Evolutionary conservation across 305 asterid species (phyloP).

Genomic region (Fraxinus sp.): DNA sequence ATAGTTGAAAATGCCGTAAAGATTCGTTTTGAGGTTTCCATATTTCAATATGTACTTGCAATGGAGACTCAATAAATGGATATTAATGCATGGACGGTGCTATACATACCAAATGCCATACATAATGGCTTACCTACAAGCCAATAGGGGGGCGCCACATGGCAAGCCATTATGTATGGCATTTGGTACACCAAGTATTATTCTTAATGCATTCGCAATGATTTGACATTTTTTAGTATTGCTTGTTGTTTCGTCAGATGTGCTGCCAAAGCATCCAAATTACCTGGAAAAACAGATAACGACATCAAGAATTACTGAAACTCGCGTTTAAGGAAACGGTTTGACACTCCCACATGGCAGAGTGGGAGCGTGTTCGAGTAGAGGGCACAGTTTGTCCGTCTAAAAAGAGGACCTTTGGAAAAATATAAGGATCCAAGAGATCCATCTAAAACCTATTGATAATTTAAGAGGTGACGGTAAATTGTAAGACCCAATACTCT

Average conservation of each 20-base stretch:
- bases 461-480: no score
- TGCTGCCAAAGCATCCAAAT: constrained; percentile 58
- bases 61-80: neutral
- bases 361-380: constrained; percentile 32
- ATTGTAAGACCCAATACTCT: no score
- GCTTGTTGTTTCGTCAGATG: constrained; percentile 32
- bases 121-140: no score
- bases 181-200: no score
- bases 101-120: no score
- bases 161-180: no score
- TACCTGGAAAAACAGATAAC: constrained; percentile 73
- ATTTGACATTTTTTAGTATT: no score
- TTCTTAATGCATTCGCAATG: neutral
- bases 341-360: constrained; percentile 32
- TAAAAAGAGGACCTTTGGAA: neutral
- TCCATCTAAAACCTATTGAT: no score
- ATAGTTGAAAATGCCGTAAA: neutral
- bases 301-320: constrained; percentile 71
- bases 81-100: no score
- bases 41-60: neutral
- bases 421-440: no score
- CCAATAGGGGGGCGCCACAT: no score
- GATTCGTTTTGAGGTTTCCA: neutral
- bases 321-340: constrained; percentile 52
- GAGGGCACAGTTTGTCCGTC: constrained; percentile 38